phyloP scores from a whole-genome alignment of 169 alveolate species.

The Plasmodium cynomolgi region DNA sequence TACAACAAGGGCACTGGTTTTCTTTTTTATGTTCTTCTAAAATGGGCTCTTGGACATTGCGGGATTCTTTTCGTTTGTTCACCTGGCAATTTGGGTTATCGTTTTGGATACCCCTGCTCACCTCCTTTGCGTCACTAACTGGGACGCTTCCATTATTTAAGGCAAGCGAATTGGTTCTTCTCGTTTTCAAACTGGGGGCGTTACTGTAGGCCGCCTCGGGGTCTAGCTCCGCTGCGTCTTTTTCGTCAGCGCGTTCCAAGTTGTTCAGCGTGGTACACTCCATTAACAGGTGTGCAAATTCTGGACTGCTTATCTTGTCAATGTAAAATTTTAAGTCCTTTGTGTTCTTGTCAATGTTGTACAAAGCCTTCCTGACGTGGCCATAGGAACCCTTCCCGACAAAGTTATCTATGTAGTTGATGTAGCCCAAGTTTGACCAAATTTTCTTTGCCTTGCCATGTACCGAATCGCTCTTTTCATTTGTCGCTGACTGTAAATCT shows the following conservation, averaged over 20 bases:
- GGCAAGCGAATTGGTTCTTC: background rate
- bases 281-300: slow-evolving; percentile 22
- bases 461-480: slow-evolving; percentile 26
- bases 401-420: slow-evolving; percentile 43
- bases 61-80: background rate
- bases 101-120: background rate
- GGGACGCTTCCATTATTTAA: background rate
- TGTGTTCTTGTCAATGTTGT: slow-evolving; percentile 29
- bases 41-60: background rate
- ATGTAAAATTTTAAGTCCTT: slow-evolving; percentile 61
- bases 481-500: slow-evolving; percentile 44
- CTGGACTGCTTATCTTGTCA: slow-evolving; percentile 43
- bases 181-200: background rate
- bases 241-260: background rate
- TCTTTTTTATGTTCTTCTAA: background rate
- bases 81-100: background rate
- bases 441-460: slow-evolving; percentile 12
- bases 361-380: slow-evolving; percentile 56
- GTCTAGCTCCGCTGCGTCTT: background rate
- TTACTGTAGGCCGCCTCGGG: background rate
- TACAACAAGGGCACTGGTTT: slow-evolving; percentile 47
- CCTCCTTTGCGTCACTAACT: background rate
- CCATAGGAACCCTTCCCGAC: slow-evolving; percentile 73
- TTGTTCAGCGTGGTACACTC: background rate
- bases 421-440: slow-evolving; percentile 57